phyloP scores from a whole-genome alignment of 768 basidiomycete genomes.

The Albatrellus ellisii region DNA sequence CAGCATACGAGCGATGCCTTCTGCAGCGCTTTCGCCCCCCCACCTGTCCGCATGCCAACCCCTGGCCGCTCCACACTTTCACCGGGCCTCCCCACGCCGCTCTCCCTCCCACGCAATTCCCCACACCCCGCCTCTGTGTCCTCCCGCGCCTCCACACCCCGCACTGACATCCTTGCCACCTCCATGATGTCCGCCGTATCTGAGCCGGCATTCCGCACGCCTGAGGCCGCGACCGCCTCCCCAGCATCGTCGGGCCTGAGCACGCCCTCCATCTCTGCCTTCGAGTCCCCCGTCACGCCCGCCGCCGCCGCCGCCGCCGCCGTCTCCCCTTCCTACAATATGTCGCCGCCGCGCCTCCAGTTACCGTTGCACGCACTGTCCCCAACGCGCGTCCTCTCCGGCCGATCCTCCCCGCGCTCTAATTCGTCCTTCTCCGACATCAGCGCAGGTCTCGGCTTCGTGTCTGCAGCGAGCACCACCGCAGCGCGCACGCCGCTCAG shows the following conservation, averaged over 20 bases:
- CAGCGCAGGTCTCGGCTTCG: neutral
- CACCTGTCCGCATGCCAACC: neutral
- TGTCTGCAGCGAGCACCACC: neutral
- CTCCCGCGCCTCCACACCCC: neutral
- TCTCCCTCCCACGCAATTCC: neutral
- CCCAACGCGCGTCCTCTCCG: too few relatives aligned
- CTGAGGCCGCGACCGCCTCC: neutral
- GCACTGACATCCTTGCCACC: neutral
- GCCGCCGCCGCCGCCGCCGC: neutral
- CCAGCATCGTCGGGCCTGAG: neutral
- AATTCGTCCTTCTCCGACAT: constrained; percentile 1
- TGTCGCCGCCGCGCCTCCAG: too few relatives aligned
- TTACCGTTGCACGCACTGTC: neutral
- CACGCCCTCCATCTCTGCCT: neutral
- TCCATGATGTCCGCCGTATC: neutral
- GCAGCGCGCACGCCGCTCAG: neutral
- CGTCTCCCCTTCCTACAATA: neutral
- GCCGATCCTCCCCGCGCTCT: neutral
- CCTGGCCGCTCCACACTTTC: neutral
- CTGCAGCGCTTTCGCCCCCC: neutral
- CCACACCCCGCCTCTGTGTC: neutral
- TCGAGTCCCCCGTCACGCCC: too few relatives aligned
- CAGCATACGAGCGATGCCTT: too few relatives aligned
- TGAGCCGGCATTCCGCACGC: neutral
- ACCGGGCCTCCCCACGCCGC: constrained; percentile 1